Percentiles rank a stretch among this genome's conserved stretches.
Evolutionary conservation across 495 filamentous ascomycete species (phyloP).

Genomic region (Penicillium dipodomyicola): DNA sequence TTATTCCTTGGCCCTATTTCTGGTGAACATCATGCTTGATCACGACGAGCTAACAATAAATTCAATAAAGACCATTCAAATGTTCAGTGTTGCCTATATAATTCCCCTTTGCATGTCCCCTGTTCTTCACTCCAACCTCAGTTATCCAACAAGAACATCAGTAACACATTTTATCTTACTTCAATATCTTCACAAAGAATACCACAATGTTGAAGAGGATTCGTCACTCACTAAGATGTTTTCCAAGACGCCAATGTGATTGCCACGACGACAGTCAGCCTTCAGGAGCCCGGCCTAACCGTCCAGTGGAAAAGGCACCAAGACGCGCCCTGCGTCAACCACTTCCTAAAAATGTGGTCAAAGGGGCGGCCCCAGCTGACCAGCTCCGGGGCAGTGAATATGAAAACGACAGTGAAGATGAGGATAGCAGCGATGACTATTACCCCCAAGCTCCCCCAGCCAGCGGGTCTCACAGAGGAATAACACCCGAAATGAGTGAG

Average conservation of each 20-base stretch:
- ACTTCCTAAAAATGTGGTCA: neutral
- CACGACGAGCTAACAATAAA: neutral
- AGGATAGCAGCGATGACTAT: neutral
- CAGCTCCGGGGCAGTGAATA: neutral
- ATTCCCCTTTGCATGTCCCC: neutral
- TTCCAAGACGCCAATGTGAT: neutral
- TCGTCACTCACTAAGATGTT: neutral
- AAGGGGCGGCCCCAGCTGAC: neutral
- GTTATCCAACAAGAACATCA: neutral
- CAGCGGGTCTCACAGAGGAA: neutral
- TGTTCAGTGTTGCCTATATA: neutral
- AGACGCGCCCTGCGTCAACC: neutral
- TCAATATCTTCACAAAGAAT: neutral
- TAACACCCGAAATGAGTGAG: neutral
- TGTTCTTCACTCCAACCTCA: neutral
- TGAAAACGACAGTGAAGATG: neutral
- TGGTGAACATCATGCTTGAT: no score
- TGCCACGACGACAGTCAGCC: neutral
- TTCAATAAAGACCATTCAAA: neutral
- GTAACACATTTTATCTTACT: neutral
- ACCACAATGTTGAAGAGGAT: neutral
- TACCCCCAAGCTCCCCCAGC: neutral
- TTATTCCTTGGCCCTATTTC: neutral
- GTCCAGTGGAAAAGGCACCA: neutral
- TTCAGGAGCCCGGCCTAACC: neutral